Percentiles rank a stretch among this genome's conserved stretches.
phyloP scores from a whole-genome alignment of 108 stramenopile genomes.

The Aurantiochytrium sp. region DNA sequence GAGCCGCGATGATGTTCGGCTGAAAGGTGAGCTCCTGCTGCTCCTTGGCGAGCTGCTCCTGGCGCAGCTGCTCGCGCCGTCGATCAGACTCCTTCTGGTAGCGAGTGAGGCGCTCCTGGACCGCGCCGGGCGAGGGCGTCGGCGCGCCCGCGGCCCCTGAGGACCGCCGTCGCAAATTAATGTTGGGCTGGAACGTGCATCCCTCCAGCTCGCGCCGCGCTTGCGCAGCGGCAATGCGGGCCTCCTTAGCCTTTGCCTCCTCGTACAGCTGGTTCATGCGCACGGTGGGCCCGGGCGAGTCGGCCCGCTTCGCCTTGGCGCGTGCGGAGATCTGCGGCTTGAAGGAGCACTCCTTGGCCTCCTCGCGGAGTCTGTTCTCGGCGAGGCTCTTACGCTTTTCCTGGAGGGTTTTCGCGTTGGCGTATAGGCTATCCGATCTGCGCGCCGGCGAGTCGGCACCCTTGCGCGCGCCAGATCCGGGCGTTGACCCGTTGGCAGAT shows the following conservation, averaged over 20 bases:
- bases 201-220: conserved; percentile 21
- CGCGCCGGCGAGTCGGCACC: background rate
- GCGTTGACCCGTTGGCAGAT: background rate
- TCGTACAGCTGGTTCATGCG: background rate
- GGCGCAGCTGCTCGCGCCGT: conserved; percentile 1
- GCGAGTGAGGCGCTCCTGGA: background rate
- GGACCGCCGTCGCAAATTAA: background rate
- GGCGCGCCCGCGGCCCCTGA: background rate
- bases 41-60: background rate
- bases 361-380: background rate
- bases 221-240: background rate
- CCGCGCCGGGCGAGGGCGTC: background rate
- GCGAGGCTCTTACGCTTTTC: background rate
- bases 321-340: background rate
- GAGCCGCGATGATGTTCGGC: background rate
- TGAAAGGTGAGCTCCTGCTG: background rate
- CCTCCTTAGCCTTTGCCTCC: background rate
- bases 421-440: background rate
- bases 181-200: conserved; percentile 18
- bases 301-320: background rate
- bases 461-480: no score
- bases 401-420: background rate
- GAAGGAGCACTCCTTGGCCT: background rate
- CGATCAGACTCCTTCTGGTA: background rate
- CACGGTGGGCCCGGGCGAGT: background rate